Base-by-base conservation (phyloP, 768 basidiomycete genomes). In the Amanita subjunquillea region DNA sequence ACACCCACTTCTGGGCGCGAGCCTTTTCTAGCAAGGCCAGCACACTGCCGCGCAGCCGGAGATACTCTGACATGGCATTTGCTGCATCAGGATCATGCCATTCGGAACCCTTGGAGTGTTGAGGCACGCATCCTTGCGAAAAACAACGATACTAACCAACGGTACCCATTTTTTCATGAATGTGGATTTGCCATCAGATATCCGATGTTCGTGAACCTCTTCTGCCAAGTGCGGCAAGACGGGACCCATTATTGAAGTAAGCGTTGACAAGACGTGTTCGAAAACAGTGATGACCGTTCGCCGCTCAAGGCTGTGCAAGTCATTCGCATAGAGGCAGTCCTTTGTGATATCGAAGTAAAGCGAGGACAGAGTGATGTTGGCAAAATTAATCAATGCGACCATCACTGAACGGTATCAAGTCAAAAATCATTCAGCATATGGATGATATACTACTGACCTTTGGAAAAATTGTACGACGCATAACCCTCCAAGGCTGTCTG, bases 311-410 rank as follows among this genome's bases (percentile, higher is more conserved):
- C 77, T 77, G 20, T 72, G 59, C 2, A 67, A 51, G 7, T 69
- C 62, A 59, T 88, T 76, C 32, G 90, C 88, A 61, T 99, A 97
- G 8, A 99, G 69, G 42, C 77, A 76, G 65, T 98, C 95, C 65
- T 96, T 96, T 32, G 82, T 88, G 46, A 89, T 82, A 60, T 94
- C 92, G 56, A 97, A 90, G 67, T 97, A 98, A 30, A 95, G 69
- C 0, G 91, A 85, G 0, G 95, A 97, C 20, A 97, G 74, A 0
- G 87, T 89, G 54, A 82, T 75, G 60, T 91, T 91, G 27, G 83
- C 78, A 57, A 96, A 97, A 57, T 84, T 79, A 37, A 76, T 78
- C 10, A 95, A 65, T 7, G 86, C 71, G 50, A 73, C 80, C 58
- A 88, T 75, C 36, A 90, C 91, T 95, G 55, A 37, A 55, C 32